Evolutionary conservation across 176 grass and related monocot genomes (phyloP).

Genomic region (Puya raimondii): DNA sequence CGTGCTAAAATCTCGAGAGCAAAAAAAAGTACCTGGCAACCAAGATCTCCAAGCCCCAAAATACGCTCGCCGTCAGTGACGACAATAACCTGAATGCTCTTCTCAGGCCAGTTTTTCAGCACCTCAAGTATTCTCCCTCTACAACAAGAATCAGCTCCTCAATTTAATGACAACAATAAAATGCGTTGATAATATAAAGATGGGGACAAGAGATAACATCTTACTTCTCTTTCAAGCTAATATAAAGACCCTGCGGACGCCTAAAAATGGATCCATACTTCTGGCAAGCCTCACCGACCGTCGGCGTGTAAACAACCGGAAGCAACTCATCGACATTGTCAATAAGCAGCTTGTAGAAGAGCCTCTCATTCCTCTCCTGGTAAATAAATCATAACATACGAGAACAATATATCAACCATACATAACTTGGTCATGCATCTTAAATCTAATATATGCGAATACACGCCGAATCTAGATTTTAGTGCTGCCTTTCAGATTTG

Average conservation of each 20-base stretch:
- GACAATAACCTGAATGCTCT: constrained; percentile 91
- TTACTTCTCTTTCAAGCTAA: constrained; percentile 87
- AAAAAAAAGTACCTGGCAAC: constrained; percentile 71
- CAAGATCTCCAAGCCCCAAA: constrained; percentile 89
- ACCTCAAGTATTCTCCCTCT: constrained; percentile 77
- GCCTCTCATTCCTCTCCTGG: constrained; percentile 78
- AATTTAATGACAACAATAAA: constrained; percentile 5
- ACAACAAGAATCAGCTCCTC: neutral
- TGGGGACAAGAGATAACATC: neutral
- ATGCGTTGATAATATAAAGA: neutral
- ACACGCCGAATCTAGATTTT: no score
- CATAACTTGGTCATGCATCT: neutral
- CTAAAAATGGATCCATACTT: constrained; percentile 84
- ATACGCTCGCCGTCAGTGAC: constrained; percentile 87
- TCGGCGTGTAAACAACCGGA: constrained; percentile 89
- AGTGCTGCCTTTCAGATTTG: neutral
- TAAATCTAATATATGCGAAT: no score
- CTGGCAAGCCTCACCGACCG: constrained; percentile 94
- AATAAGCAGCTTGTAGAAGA: constrained; percentile 84
- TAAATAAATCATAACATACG: constrained; percentile 6
- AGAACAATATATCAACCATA: neutral
- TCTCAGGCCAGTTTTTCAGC: constrained; percentile 86
- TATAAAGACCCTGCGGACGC: constrained; percentile 61
- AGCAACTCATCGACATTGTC: constrained; percentile 90
- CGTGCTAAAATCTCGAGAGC: neutral